Evolutionary conservation across 2,329 filamentous ascomycete species (phyloP), one percentile per base, ranked within the genome.

Genomic region (Bertia moriformis): DNA sequence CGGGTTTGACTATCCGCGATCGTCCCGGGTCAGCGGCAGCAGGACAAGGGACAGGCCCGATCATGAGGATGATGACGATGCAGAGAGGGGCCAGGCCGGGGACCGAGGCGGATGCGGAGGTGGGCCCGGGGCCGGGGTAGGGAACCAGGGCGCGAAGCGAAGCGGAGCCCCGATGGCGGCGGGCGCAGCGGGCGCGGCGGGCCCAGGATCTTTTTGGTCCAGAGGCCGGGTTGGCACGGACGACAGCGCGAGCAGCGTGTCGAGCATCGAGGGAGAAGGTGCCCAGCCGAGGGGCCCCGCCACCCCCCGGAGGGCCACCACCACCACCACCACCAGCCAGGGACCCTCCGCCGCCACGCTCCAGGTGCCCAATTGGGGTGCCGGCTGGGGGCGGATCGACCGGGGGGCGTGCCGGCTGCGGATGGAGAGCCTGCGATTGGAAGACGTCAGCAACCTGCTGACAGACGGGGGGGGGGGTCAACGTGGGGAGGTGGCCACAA

Each of bases 1-100:
- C 2, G 68, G 68, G 0, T 71, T 71, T 44, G 51, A 56, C 22
- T 69, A 68, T 38, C 60, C 63, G 1, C 59, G 60, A 10, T n/a
- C 32, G 7, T n/a, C n/a, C n/a, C n/a, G n/a, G n/a, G n/a, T 29
- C n/a, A n/a, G 24, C 12, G 24, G 12, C 12, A n/a, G 12, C n/a
- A 12, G 12, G 12, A 12, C n/a, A 29, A 12, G 12, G 24, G 24
- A 29, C 12, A 29, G 12, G 24, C n/a, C 24, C 24, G 12, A n/a
- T 12, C 12, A 29, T n/a, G n/a, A 29, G 12, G 24, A 29, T n/a
- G 24, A 29, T 12, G 24, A 39, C 46, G 4, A 27, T 27, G 4
- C 41, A 43, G 19, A 47, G 45, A 4, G 45, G 44, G 0, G 52
- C 54, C 35, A 44, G 3, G 41, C 47, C 14, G 52, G 49, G 41